Conservation (phyloP, 164 flowering plant species). For the Vitis rupestris region DNA sequence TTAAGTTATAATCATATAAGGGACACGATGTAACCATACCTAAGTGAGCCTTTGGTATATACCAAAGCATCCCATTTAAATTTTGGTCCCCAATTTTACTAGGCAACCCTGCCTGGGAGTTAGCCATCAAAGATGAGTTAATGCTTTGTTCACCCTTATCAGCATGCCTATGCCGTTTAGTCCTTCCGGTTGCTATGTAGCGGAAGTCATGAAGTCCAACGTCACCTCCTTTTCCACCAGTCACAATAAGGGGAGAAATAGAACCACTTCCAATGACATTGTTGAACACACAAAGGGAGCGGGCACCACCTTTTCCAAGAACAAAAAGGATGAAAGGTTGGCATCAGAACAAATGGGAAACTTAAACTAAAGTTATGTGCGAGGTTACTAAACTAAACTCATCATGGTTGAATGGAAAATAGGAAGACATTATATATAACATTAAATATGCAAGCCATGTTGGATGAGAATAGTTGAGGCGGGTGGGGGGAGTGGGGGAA, state of each 20-base stretch:
- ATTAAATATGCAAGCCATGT: too few relatives aligned
- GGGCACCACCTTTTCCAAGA: slow-evolving; percentile 75
- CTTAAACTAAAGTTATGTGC: neutral
- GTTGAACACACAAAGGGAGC: slow-evolving; percentile 81
- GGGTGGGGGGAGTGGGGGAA: too few relatives aligned
- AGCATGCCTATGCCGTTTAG: slow-evolving; percentile 51
- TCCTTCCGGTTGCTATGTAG: slow-evolving; percentile 88
- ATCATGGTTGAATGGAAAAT: too few relatives aligned
- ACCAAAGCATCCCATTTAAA: slow-evolving; percentile 94
- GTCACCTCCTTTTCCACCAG: slow-evolving; percentile 93
- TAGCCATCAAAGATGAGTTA: slow-evolving; percentile 27
- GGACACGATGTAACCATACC: slow-evolving; percentile 38
- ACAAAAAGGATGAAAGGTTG: neutral
- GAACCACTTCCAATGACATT: slow-evolving; percentile 89
- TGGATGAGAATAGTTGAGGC: too few relatives aligned
- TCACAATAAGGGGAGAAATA: slow-evolving; percentile 82
- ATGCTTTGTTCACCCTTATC: slow-evolving; percentile 34
- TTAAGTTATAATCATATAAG: neutral
- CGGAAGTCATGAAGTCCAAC: slow-evolving; percentile 95
- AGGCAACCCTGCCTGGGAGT: slow-evolving; percentile 18
- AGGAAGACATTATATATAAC: too few relatives aligned
- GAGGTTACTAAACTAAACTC: too few relatives aligned
- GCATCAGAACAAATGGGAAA: neutral
- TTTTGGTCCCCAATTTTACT: slow-evolving; percentile 56
- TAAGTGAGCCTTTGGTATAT: slow-evolving; percentile 94